Evolutionary conservation across 805 yeast genomes (phyloP), one percentile per base, ranked within the genome.

Genomic region (Brettanomyces bruxellensis): DNA sequence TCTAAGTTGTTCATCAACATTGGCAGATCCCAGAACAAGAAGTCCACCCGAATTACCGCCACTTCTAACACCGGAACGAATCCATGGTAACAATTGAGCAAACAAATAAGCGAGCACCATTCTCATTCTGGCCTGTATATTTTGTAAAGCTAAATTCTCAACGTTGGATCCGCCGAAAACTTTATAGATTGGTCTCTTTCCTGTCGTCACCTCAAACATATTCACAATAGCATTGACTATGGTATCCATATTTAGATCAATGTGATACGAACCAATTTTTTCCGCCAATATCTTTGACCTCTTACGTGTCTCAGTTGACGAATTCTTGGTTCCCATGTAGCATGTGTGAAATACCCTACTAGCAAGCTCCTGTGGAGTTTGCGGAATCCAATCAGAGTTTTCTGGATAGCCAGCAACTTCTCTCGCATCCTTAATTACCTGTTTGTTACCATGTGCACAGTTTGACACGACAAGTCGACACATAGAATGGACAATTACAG

Each of bases 11-110:
- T 93, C 99, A 65, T 93, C 99, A 12, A 93, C 99, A 61, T 93
- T 93, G 3, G 98, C 97, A 58, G 95, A 83, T 1, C 99, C 99
- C 44, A 93, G 71, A 6, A 93, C 99, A 37, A 93, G 70, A 43
- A 93, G 66, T 0, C 98, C 97, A 3, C 88, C 88, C 24, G 81
- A 74, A 42, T 73, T 69, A 42, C 78, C 67, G 6, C 83, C 82
- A 28, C 9, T 28, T 28, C 32, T 28, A 9, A 28, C 32, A 9
- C 32, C 32, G 11, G 32, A 28, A 55, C 99, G 75, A 14, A 88
- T 86, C 98, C 98, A 93, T 4, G 99, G 99, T 46, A 93, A 70
- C 38, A 93, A 67, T 58, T 91, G 95, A 0, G 99, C 98, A 73
- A 93, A 89, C 32, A 95, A 65, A 60, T 93, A 93, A 11, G 95